Evolutionary conservation across 2,329 filamentous ascomycete species (phyloP), one percentile per base, ranked within the genome.

Genomic region (Lojkania enalia): DNA sequence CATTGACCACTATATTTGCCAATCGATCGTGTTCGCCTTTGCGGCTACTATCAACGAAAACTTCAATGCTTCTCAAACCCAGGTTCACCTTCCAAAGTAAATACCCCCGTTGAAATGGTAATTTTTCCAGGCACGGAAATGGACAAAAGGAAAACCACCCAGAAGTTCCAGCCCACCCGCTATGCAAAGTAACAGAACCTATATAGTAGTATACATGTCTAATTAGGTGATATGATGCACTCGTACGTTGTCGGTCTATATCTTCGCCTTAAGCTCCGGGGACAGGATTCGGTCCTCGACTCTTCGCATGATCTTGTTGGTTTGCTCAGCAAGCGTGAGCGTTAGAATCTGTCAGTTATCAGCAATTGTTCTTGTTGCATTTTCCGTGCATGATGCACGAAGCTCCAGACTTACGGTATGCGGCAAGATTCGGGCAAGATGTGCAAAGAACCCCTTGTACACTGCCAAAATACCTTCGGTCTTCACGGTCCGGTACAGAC

Each of bases 371-470:
- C 30, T 27, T 9, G 7, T n/a, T 9, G 7, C 23, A 7, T 27
- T 27, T 27, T n/a, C 23, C 23, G 7, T 27, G 23, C 23, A 27
- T 27, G n/a, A 9, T n/a, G 11, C 19, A 69, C n/a, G n/a, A n/a
- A n/a, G n/a, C n/a, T n/a, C n/a, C n/a, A n/a, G n/a, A n/a, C 76
- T 51, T 68, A 83, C 80, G 29, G 94, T 99, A 70, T 99, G 94
- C 35, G 94, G 94, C 62, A 99, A 74, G 62, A 99, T 97, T 60
- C 94, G 80, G 21, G 94, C 90, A 55, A 99, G 75, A 74, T 99
- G 94, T 13, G 94, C 94, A 64, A 96, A 83, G 77, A 95, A 96
- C 47, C 94, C 94, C 77, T 99, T 99, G 78, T 99, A 99, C 46
- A 99, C 88, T 49, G 94, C 94, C 35, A 97, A 74, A 40, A 96